Evolutionary conservation across 257 asterid genomes (phyloP).

Genomic region (Penstemon davidsonii): DNA sequence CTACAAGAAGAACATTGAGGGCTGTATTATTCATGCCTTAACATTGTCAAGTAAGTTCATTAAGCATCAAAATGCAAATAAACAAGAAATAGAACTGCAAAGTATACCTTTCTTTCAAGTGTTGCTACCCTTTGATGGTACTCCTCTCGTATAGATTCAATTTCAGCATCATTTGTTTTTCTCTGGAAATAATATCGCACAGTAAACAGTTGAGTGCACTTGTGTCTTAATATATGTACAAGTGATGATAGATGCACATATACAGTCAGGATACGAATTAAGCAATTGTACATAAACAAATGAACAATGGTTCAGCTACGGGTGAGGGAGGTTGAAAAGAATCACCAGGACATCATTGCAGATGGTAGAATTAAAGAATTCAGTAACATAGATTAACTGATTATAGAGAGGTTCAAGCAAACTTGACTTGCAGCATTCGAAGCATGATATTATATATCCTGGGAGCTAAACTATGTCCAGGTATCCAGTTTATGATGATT

Average conservation of each 20-base stretch:
- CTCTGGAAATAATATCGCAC: constrained; percentile 48
- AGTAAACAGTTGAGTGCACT: constrained; percentile 26
- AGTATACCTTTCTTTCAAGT: constrained; percentile 91
- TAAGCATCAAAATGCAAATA: constrained; percentile 13
- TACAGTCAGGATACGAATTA: not conserved
- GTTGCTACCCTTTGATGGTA: constrained; percentile 85
- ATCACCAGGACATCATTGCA: not conserved
- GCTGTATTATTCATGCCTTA: constrained; percentile 13
- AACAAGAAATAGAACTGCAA: constrained; percentile 35
- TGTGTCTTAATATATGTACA: constrained; percentile 15
- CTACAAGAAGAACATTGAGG: constrained; percentile 12
- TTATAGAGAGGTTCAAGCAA: not conserved
- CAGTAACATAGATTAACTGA: not conserved
- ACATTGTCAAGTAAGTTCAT: not conserved
- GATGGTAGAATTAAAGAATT: not conserved
- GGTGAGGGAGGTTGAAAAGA: not conserved
- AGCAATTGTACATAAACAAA: not conserved
- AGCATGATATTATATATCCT: not conserved
- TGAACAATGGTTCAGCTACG: not conserved
- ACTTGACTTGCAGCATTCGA: not conserved
- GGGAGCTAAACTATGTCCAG: not conserved
- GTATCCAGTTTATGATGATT: not conserved
- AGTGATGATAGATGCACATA: constrained; percentile 10
- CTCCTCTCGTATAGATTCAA: constrained; percentile 92
- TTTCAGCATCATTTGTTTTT: constrained; percentile 81